phyloP scores from a whole-genome alignment of 345 rosid species.

The Acer yangbiense region DNA sequence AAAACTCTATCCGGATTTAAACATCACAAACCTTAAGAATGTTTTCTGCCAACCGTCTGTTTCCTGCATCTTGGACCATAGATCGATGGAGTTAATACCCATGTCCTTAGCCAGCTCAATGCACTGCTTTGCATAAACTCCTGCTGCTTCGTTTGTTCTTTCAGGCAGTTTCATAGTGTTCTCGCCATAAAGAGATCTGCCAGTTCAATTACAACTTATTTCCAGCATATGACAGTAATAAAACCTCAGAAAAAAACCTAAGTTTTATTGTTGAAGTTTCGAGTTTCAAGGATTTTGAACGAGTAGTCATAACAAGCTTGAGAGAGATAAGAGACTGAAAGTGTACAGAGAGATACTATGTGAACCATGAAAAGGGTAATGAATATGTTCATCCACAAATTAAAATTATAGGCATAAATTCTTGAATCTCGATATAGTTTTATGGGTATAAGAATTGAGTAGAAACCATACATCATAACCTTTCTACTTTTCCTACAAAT shows the following conservation, averaged over 20 bases:
- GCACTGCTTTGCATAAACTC: conserved; percentile 71
- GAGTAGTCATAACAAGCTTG: background rate
- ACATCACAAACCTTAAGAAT: conserved; percentile 61
- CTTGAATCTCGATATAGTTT: background rate
- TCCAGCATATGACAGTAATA: background rate
- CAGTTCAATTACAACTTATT: conserved; percentile 13
- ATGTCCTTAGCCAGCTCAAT: conserved; percentile 65
- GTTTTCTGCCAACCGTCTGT: conserved; percentile 78
- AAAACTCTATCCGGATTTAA: background rate
- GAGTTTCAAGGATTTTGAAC: background rate
- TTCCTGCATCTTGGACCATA: conserved; percentile 94
- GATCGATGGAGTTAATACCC: conserved; percentile 52
- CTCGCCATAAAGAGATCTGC: conserved; percentile 73
- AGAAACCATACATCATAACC: background rate
- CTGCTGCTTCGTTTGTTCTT: conserved; percentile 78
- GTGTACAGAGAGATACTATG: background rate
- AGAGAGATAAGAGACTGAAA: background rate
- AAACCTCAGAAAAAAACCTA: background rate
- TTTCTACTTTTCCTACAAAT: background rate
- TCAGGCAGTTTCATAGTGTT: conserved; percentile 70
- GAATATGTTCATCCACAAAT: background rate
- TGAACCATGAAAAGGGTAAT: background rate
- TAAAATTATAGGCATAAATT: background rate
- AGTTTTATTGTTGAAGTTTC: background rate
- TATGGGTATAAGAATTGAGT: background rate